Conservation (phyloP, 345 rosid genomes). For the Hypericum androsaemum region DNA sequence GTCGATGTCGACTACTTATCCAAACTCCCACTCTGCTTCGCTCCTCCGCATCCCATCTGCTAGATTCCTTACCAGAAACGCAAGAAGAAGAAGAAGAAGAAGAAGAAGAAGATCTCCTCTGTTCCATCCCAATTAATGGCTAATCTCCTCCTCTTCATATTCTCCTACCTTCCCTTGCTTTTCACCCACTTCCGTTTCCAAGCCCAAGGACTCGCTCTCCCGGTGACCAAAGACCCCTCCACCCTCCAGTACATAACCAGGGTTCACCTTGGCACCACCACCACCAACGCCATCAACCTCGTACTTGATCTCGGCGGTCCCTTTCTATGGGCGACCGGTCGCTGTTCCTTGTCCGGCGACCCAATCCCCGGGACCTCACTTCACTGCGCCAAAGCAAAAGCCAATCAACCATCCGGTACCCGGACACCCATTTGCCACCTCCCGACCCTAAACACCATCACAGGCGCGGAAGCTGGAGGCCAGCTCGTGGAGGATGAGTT, state of each 20-base stretch:
- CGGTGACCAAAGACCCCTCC: slow-evolving; percentile 41
- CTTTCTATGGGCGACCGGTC: slow-evolving; percentile 45
- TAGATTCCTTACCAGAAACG: too few relatives aligned
- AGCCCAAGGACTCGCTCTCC: slow-evolving; percentile 24
- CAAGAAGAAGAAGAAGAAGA: too few relatives aligned
- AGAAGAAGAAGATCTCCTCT: neutral
- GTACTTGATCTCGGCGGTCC: slow-evolving; percentile 52
- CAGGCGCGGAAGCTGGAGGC: slow-evolving; percentile 26
- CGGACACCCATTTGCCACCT: slow-evolving; percentile 25
- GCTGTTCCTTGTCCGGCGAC: slow-evolving; percentile 15
- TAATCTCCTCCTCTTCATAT: slow-evolving; percentile 14
- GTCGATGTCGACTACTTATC: too few relatives aligned
- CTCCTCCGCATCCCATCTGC: too few relatives aligned
- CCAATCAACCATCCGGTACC: neutral
- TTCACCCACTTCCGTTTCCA: neutral
- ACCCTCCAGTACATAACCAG: slow-evolving; percentile 55
- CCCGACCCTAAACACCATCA: slow-evolving; percentile 22
- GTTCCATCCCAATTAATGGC: slow-evolving; percentile 24
- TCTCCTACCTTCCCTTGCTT: slow-evolving; percentile 6
- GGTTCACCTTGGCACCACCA: slow-evolving; percentile 26
- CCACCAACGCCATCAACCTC: slow-evolving; percentile 26
- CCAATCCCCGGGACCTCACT: slow-evolving; percentile 40
- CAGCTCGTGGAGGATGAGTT: slow-evolving; percentile 38
- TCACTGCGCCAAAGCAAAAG: slow-evolving; percentile 36
- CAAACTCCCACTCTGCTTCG: too few relatives aligned